A percentile compares a stretch with the other conserved stretches of the same genome.
Conservation (phyloP, 2,329 filamentous ascomycete genomes). For the Diaporthe sp. region DNA sequence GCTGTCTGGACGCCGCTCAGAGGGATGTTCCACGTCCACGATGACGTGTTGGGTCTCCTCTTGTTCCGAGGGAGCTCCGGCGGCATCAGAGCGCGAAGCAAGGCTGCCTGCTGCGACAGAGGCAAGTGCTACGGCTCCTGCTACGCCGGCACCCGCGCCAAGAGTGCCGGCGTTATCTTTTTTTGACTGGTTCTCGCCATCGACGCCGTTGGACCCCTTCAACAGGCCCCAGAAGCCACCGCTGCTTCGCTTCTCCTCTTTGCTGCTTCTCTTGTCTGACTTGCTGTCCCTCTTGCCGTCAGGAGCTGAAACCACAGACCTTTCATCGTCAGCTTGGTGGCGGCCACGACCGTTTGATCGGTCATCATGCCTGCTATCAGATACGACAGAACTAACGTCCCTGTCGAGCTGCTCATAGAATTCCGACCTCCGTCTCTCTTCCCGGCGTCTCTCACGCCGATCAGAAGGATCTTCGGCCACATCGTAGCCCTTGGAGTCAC, state of each 20-base stretch:
- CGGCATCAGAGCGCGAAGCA: constrained; percentile 58
- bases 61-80: constrained; percentile 56
- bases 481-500: constrained; percentile 48
- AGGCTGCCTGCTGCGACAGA: constrained; percentile 53
- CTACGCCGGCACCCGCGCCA: constrained; percentile 77
- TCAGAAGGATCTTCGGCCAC: constrained; percentile 55
- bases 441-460: constrained; percentile 52
- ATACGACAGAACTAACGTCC: constrained; percentile 64
- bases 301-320: constrained; percentile 59
- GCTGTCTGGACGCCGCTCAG: constrained; percentile 39
- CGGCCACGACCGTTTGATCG: constrained; percentile 52
- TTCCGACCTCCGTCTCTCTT: constrained; percentile 42
- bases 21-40: constrained; percentile 26
- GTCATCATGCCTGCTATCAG: constrained; percentile 54
- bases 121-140: constrained; percentile 58
- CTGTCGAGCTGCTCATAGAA: constrained; percentile 55
- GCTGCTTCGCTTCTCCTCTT: constrained; percentile 55
- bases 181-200: constrained; percentile 51
- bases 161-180: constrained; percentile 78
- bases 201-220: constrained; percentile 56
- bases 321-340: constrained; percentile 56
- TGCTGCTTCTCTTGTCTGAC: constrained; percentile 53
- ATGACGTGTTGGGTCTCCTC: constrained; percentile 39
- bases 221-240: constrained; percentile 64
- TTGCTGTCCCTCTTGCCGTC: constrained; percentile 48